phyloP scores from a whole-genome alignment of 148 eudicot genomes.

The Drosera capensis region DNA sequence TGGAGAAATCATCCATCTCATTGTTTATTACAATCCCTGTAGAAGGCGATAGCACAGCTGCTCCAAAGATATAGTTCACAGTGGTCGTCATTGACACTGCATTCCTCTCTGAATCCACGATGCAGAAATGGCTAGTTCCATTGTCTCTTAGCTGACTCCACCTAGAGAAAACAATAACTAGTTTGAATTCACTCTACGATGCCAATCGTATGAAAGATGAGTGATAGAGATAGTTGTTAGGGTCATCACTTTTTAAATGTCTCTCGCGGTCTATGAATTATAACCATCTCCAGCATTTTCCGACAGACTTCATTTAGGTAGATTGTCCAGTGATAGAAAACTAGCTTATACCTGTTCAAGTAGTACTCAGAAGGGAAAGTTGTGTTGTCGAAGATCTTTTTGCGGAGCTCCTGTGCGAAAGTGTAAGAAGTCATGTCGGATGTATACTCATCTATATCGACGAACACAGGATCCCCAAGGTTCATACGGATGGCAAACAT shows the following conservation, averaged over 20 bases:
- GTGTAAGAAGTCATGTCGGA: slow-evolving; percentile 77
- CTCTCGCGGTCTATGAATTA: background rate
- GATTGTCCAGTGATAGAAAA: too few relatives aligned
- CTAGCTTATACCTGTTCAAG: slow-evolving; percentile 36
- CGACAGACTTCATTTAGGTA: too few relatives aligned
- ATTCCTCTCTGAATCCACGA: slow-evolving; percentile 84
- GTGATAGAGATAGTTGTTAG: too few relatives aligned
- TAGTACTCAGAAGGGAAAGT: slow-evolving; percentile 82
- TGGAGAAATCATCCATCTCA: slow-evolving; percentile 87
- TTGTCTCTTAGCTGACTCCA: slow-evolving; percentile 84
- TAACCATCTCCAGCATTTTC: too few relatives aligned
- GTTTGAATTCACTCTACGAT: too few relatives aligned
- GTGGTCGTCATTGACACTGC: slow-evolving; percentile 88
- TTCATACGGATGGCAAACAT: slow-evolving; percentile 84
- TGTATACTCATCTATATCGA: slow-evolving; percentile 32
- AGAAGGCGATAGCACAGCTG: slow-evolving; percentile 55
- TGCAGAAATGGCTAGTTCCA: slow-evolving; percentile 92
- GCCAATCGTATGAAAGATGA: too few relatives aligned
- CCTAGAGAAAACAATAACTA: slow-evolving; percentile 18
- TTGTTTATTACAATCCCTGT: slow-evolving; percentile 71
- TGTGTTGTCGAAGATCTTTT: slow-evolving; percentile 66
- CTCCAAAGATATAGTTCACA: slow-evolving; percentile 67
- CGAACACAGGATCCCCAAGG: slow-evolving; percentile 67
- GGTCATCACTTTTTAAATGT: too few relatives aligned
- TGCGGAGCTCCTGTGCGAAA: slow-evolving; percentile 47